phyloP scores from a whole-genome alignment of 1,284 basidiomycete species.

The Acaromyces ingoldii region DNA sequence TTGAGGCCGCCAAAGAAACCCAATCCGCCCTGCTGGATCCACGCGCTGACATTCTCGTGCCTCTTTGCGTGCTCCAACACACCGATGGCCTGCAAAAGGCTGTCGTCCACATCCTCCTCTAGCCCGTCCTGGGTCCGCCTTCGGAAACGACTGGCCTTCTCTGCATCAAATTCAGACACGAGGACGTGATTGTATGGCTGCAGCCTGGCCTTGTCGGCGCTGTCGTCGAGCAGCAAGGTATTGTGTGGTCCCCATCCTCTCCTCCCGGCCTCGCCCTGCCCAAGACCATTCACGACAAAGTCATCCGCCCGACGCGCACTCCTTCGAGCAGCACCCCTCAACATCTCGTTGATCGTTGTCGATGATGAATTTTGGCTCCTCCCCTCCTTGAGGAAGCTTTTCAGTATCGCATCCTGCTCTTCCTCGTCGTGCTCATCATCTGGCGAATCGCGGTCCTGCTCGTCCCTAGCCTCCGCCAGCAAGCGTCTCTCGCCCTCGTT shows the following conservation, averaged over 20 bases:
- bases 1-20: constrained; percentile 9
- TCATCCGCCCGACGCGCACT: neutral
- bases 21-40: constrained; percentile 27
- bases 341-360: no score
- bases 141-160: neutral
- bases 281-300: neutral
- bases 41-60: constrained; percentile 33
- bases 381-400: no score
- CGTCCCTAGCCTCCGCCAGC: constrained; percentile 21
- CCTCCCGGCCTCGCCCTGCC: neutral
- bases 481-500: constrained; percentile 11
- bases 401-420: neutral
- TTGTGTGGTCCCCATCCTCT: constrained; percentile 55
- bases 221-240: constrained; percentile 76
- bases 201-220: constrained; percentile 66
- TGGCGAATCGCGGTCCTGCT: constrained; percentile 4
- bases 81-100: constrained; percentile 42
- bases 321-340: neutral
- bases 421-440: constrained; percentile 1
- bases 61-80: constrained; percentile 36
- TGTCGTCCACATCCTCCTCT: constrained; percentile 27
- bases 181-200: constrained; percentile 60
- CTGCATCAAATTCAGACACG: constrained; percentile 34
- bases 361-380: no score
- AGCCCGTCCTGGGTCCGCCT: neutral